Conservation (phyloP, 2,329 filamentous ascomycete genomes). For the Ambrosiella beaveri region DNA sequence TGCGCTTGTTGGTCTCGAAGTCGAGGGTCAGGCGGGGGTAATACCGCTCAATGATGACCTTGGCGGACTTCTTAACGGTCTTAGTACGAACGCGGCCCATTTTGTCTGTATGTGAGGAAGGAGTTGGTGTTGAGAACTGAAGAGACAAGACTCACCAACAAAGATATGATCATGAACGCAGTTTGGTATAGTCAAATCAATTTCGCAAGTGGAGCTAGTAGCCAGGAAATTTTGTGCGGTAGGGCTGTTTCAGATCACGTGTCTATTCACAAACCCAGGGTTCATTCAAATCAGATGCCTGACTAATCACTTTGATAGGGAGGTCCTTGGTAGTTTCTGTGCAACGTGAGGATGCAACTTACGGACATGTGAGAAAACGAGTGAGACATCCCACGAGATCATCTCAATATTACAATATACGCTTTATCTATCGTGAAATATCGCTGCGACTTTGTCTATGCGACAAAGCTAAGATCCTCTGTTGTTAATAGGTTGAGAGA, state of each 20-base stretch:
- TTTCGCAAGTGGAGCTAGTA: neutral
- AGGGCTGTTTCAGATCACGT: conserved; percentile 7
- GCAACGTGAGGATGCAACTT: too few relatives aligned
- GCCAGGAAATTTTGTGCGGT: conserved; percentile 1
- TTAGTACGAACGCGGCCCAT: conserved; percentile 57
- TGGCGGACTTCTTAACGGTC: conserved; percentile 66
- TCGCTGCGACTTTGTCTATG: too few relatives aligned
- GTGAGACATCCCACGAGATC: too few relatives aligned
- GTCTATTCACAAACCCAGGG: neutral
- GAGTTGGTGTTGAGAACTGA: conserved; percentile 17
- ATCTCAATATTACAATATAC: too few relatives aligned
- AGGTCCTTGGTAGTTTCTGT: too few relatives aligned
- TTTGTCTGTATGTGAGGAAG: conserved; percentile 34
- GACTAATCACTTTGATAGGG: too few relatives aligned
- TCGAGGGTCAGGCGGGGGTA: conserved; percentile 96
- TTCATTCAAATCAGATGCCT: too few relatives aligned
- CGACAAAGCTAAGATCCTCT: too few relatives aligned
- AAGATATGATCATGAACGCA: neutral
- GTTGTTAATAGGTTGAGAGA: too few relatives aligned
- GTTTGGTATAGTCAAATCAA: conserved; percentile 7
- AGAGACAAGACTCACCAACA: neutral
- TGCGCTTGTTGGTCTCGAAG: conserved; percentile 99
- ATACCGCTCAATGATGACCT: conserved; percentile 99
- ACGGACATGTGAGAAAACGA: too few relatives aligned
- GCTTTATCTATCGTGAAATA: too few relatives aligned